phyloP scores from a whole-genome alignment of 2,329 filamentous ascomycete species.

The Coniochaeta prunicola region DNA sequence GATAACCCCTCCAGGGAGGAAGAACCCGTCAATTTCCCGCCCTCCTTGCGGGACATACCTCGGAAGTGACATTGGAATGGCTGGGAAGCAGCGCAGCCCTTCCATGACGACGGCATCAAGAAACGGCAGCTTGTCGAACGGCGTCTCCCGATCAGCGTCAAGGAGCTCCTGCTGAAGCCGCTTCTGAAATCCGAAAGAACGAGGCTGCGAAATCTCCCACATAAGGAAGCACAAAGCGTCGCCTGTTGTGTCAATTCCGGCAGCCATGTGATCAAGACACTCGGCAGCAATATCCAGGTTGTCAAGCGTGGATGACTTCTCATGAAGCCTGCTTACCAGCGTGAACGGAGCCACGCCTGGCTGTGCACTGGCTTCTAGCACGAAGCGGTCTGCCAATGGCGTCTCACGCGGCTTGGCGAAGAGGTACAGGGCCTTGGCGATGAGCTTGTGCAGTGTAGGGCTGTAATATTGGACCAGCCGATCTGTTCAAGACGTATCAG shows the following conservation, averaged over 20 bases:
- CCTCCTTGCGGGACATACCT: constrained; percentile 49
- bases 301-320: constrained; percentile 38
- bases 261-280: constrained; percentile 64
- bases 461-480: constrained; percentile 52
- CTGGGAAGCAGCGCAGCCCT: constrained; percentile 53
- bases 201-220: constrained; percentile 60
- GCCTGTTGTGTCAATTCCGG: constrained; percentile 65
- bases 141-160: constrained; percentile 23
- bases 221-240: constrained; percentile 64
- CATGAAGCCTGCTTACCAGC: constrained; percentile 49
- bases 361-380: constrained; percentile 42
- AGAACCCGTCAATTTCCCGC: constrained; percentile 46
- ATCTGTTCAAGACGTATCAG: constrained; percentile 30
- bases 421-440: constrained; percentile 36
- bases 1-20: constrained; percentile 44
- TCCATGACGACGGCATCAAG: constrained; percentile 59
- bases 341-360: constrained; percentile 44
- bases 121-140: constrained; percentile 45
- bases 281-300: constrained; percentile 55
- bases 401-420: constrained; percentile 48
- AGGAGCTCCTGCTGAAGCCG: constrained; percentile 45
- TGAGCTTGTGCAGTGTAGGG: constrained; percentile 40
- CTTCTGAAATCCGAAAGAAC: constrained; percentile 42
- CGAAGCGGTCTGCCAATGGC: constrained; percentile 52
- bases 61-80: constrained; percentile 62